Percentiles rank a stretch among this genome's conserved stretches.
Evolutionary conservation across 805 yeast species (phyloP).

Genomic region (Kodamaea jinghongensis): DNA sequence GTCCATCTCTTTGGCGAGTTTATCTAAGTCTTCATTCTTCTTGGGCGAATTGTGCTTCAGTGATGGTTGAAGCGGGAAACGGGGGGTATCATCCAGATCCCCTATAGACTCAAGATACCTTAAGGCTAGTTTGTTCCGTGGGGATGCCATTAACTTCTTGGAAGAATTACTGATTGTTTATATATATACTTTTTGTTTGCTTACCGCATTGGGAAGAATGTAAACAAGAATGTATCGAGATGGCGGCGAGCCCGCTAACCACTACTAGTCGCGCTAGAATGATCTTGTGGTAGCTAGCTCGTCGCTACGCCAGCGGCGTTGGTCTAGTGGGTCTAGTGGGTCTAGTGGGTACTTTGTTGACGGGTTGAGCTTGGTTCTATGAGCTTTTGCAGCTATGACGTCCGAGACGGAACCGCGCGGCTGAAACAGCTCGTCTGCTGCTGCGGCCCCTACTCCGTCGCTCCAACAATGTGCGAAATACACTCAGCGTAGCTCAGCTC

Average conservation of each 20-base stretch:
- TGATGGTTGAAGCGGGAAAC: constrained; percentile 32
- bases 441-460: too few species aligned
- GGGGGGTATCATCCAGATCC: constrained; percentile 22
- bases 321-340: too few species aligned
- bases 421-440: too few species aligned
- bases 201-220: constrained; percentile 5
- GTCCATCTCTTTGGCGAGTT: constrained; percentile 35
- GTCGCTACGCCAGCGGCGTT: too few species aligned
- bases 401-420: too few species aligned
- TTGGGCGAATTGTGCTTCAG: constrained; percentile 20
- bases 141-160: constrained; percentile 9
- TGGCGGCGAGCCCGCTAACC: not conserved
- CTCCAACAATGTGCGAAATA: too few species aligned
- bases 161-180: not conserved
- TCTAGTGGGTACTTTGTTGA: too few species aligned
- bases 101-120: constrained; percentile 34
- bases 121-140: constrained; percentile 28
- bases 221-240: constrained; percentile 2
- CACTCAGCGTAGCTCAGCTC: too few species aligned
- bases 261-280: not conserved
- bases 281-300: not conserved
- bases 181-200: not conserved
- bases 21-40: constrained; percentile 35
- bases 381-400: too few species aligned
- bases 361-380: too few species aligned